Evolutionary conservation across 768 basidiomycete genomes (phyloP).

Genomic region (Lactarius sanguifluus): DNA sequence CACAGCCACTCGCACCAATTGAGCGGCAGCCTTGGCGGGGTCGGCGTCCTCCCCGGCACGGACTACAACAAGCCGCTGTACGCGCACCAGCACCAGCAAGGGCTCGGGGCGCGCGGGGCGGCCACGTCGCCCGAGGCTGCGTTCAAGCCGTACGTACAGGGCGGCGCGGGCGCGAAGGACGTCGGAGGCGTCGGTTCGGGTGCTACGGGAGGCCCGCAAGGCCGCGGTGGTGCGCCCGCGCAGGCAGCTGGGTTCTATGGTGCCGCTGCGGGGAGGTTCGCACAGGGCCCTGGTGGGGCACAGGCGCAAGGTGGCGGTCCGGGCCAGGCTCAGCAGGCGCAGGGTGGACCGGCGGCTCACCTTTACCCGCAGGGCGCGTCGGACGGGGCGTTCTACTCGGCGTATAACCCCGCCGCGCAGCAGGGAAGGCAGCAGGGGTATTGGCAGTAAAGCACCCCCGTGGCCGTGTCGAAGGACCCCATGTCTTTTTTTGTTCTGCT

Average conservation of each 20-base stretch:
- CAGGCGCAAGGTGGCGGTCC: constrained; percentile 51
- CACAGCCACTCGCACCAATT: constrained; percentile 39
- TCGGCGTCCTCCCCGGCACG: constrained; percentile 31
- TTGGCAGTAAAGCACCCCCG: constrained; percentile 38
- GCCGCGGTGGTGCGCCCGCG: constrained; percentile 47
- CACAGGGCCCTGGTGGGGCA: constrained; percentile 35
- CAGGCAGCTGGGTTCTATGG: constrained; percentile 49
- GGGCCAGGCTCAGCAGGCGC: constrained; percentile 41
- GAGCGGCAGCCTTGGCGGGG: constrained; percentile 37
- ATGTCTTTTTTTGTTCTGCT: constrained; percentile 27
- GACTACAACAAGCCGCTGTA: constrained; percentile 51
- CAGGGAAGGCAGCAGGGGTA: constrained; percentile 48
- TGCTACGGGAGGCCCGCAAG: constrained; percentile 42
- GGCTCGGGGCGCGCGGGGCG: constrained; percentile 50
- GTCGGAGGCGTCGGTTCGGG: constrained; percentile 44
- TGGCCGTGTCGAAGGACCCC: constrained; percentile 7
- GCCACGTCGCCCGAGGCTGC: constrained; percentile 67
- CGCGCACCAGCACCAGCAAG: constrained; percentile 62
- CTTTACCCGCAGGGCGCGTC: constrained; percentile 67
- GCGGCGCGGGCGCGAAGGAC: constrained; percentile 47
- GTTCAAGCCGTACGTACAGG: constrained; percentile 76
- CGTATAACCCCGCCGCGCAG: constrained; percentile 47
- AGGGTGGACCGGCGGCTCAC: constrained; percentile 51
- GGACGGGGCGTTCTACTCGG: constrained; percentile 60
- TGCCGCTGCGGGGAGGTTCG: constrained; percentile 42